These are phyloP conservation scores for Talaromyces borbonicus DNA, from an alignment of 495 filamentous ascomycete species.

Conservation along the genomic window DNA sequence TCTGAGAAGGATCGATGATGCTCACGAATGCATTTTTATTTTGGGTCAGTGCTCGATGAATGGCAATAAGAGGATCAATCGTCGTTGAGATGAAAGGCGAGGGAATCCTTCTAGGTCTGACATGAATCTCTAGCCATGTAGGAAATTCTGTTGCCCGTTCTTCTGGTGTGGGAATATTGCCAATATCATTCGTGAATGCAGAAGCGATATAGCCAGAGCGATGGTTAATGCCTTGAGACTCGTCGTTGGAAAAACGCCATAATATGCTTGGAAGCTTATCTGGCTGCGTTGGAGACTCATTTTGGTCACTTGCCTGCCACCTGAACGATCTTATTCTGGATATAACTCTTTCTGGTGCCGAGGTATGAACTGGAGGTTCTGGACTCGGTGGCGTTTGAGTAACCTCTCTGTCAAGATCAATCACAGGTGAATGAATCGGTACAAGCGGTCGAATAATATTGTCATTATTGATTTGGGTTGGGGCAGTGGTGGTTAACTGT, in stretches of 20 bases:
- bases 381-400: neutral
- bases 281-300: neutral
- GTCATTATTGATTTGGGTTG: no score
- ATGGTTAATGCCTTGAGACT: constrained; percentile 25
- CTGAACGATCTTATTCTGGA: neutral
- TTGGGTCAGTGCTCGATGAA: constrained; percentile 22
- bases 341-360: neutral
- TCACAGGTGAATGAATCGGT: neutral
- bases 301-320: neutral
- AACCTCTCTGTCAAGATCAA: neutral
- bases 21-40: constrained; percentile 19
- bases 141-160: constrained; percentile 13
- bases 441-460: no score
- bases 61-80: constrained; percentile 16
- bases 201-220: constrained; percentile 14
- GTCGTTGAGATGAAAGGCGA: constrained; percentile 29
- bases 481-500: no score
- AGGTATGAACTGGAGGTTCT: neutral
- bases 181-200: constrained; percentile 12
- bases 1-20: constrained; percentile 22
- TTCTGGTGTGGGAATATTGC: constrained; percentile 9
- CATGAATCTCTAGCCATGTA: constrained; percentile 16
- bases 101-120: constrained; percentile 7
- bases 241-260: constrained; percentile 27
- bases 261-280: constrained; percentile 17